Conservation (phyloP, 768 basidiomycete genomes). For the Mycena floridula region DNA sequence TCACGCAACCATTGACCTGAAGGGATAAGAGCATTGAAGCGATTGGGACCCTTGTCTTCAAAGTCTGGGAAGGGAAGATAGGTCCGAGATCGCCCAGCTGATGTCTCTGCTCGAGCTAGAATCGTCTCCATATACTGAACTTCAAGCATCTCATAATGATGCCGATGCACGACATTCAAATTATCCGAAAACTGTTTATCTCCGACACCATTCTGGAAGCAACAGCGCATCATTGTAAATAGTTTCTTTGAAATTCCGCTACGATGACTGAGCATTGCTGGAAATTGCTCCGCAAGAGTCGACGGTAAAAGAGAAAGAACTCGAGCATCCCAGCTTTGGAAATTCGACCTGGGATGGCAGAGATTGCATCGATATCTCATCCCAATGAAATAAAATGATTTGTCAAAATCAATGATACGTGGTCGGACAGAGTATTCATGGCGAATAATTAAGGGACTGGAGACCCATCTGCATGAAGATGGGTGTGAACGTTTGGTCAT, state of each 20-base stretch:
- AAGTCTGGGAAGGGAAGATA: slow-evolving; percentile 12
- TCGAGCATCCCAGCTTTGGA: neutral
- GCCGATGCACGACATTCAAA: slow-evolving; percentile 2
- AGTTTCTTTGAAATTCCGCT: neutral
- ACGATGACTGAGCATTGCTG: slow-evolving; percentile 2
- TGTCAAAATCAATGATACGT: neutral
- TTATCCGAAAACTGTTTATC: slow-evolving; percentile 1
- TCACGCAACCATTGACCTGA: slow-evolving; percentile 15
- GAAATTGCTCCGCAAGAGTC: slow-evolving; percentile 1
- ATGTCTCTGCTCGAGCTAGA: neutral
- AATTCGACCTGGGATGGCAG: neutral
- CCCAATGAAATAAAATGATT: neutral
- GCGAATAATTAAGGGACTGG: no score
- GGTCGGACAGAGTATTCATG: neutral
- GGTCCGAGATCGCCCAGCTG: neutral
- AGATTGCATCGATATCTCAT: neutral
- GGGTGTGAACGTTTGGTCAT: slow-evolving; percentile 4
- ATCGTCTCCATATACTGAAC: neutral
- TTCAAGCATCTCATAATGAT: neutral
- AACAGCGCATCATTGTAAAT: slow-evolving; percentile 3
- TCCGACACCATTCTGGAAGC: slow-evolving; percentile 1
- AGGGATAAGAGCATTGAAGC: slow-evolving; percentile 17
- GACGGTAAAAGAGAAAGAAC: slow-evolving; percentile 4
- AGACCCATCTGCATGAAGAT: no score
- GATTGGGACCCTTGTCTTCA: slow-evolving; percentile 8